Evolutionary conservation across 129 eudicot genomes (phyloP).

Genomic region (Flaveria linearis): DNA sequence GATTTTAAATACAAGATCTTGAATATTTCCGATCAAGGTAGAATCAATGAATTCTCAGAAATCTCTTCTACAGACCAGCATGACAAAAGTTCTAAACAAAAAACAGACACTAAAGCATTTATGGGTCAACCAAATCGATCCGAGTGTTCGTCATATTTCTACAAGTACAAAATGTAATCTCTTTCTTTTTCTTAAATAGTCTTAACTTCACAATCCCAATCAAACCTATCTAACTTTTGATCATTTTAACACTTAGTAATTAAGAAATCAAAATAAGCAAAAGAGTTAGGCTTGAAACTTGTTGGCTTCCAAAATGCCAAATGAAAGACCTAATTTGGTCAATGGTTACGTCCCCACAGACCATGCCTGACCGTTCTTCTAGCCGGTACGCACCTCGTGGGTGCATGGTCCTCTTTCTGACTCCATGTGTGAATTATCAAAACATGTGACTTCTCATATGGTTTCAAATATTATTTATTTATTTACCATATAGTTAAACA

Average conservation of each 20-base stretch:
- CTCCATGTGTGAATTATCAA: slow-evolving; percentile 15
- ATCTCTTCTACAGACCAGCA: too few species aligned
- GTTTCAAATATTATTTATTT: background rate
- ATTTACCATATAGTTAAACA: background rate
- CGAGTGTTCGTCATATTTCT: too few species aligned
- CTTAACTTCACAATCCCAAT: too few species aligned
- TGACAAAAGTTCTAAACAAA: too few species aligned
- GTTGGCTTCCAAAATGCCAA: background rate
- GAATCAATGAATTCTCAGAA: too few species aligned
- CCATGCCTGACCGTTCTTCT: slow-evolving; percentile 1
- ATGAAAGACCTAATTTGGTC: background rate
- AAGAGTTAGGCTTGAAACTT: background rate
- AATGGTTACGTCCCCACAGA: slow-evolving; percentile 10
- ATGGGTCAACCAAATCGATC: too few species aligned
- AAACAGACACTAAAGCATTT: too few species aligned
- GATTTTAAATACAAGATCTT: too few species aligned
- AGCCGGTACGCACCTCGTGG: slow-evolving; percentile 23
- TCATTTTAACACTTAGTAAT: background rate
- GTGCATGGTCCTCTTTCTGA: slow-evolving; percentile 12
- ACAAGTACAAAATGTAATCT: too few species aligned
- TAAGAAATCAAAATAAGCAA: background rate
- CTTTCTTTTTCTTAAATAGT: too few species aligned
- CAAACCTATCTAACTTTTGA: background rate
- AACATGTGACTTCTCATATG: slow-evolving; percentile 1
- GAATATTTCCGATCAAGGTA: too few species aligned